phyloP scores from a whole-genome alignment of 768 basidiomycete genomes.

The Pleurotus eryngii region DNA sequence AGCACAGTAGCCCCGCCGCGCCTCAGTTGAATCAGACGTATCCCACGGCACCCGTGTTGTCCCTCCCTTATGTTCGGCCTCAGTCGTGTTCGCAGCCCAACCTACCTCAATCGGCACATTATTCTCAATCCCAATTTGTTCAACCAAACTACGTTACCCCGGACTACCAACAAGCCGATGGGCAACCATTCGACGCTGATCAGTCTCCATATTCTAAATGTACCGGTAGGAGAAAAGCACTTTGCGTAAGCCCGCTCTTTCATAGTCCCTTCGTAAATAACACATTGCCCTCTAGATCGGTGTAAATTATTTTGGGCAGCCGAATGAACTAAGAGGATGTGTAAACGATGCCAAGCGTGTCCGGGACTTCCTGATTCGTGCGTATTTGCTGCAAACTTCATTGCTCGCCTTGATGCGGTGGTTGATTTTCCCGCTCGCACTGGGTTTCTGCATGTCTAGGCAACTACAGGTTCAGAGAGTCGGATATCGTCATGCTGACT shows the following conservation, averaged over 20 bases:
- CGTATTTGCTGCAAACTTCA: not conserved
- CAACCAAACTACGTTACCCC: not conserved
- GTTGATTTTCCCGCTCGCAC: not conserved
- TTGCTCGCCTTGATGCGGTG: not conserved
- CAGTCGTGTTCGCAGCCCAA: not conserved
- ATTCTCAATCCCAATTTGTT: not conserved
- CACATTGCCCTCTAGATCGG: constrained; percentile 51
- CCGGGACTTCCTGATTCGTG: constrained; percentile 56
- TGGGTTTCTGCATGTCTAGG: not conserved
- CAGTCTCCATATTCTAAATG: constrained; percentile 75
- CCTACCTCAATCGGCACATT: not conserved
- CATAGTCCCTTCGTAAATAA: constrained; percentile 8
- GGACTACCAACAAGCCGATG: constrained; percentile 3
- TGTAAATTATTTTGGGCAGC: constrained; percentile 71
- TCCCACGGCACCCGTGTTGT: not conserved
- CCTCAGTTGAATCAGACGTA: not conserved
- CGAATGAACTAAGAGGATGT: constrained; percentile 66
- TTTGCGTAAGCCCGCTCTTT: constrained; percentile 55
- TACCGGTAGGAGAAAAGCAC: constrained; percentile 72
- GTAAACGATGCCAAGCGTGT: constrained; percentile 79
- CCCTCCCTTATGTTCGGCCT: not conserved
- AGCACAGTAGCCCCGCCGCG: not conserved
- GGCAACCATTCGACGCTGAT: not conserved
- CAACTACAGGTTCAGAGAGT: constrained; percentile 46
- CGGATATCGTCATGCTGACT: constrained; percentile 42